Evolutionary conservation across 139 green algal species (phyloP).

Genomic region (Tetradesmus lagerheimii): DNA sequence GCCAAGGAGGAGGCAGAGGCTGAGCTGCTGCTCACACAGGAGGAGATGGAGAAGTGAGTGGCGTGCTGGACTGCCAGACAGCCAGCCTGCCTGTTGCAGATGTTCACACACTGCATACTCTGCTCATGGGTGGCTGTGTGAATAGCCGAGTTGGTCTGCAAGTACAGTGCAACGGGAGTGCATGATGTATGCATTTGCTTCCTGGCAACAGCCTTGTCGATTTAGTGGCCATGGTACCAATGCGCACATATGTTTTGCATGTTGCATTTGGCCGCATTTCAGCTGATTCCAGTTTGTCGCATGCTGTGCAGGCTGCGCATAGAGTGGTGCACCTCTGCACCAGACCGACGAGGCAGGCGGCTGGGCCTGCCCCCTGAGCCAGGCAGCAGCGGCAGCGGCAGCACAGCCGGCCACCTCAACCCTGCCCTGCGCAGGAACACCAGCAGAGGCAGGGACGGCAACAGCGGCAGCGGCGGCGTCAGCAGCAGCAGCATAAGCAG

Average conservation of each 20-base stretch:
- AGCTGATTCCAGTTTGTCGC: too few species aligned
- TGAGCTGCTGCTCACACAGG: constrained; percentile 56
- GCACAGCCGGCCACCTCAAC: not conserved
- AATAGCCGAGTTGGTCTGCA: not conserved
- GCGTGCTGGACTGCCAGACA: not conserved
- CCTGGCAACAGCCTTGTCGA: not conserved
- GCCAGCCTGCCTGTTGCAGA: not conserved
- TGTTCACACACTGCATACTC: not conserved
- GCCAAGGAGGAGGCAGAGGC: constrained; percentile 64
- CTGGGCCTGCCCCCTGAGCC: not conserved
- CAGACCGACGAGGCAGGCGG: not conserved
- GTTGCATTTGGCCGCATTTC: not conserved
- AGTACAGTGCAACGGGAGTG: not conserved
- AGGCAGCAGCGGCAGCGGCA: not conserved
- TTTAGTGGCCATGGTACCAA: not conserved
- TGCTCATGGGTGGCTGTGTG: not conserved
- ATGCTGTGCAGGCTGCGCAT: constrained; percentile 2
- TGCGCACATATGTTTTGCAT: not conserved
- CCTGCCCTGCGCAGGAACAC: not conserved
- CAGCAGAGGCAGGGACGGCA: constrained; percentile 14
- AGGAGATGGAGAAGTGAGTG: constrained; percentile 65
- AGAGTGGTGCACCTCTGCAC: not conserved
- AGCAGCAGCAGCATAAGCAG: not conserved
- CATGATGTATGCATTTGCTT: not conserved
- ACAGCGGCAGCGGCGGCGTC: not conserved